phyloP scores from a whole-genome alignment of 805 yeast species.

The Saccharomycopsis microspora region DNA sequence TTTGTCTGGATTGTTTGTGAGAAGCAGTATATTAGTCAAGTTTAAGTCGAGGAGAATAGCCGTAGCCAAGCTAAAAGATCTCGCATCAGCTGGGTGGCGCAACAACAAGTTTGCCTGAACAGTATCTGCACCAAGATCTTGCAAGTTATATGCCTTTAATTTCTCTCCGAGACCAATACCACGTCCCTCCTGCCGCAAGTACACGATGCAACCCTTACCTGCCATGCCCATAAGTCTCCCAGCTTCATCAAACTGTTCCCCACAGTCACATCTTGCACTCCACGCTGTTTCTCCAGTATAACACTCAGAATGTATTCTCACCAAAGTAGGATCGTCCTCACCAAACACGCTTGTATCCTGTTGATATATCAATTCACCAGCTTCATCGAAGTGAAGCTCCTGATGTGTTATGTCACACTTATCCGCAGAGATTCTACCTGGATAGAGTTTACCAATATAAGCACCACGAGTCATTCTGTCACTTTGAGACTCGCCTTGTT shows the following conservation, averaged over 20 bases:
- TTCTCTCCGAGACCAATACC: slow-evolving; percentile 99
- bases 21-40: slow-evolving; percentile 53
- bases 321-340: slow-evolving; percentile 43
- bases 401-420: slow-evolving; percentile 34
- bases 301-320: slow-evolving; percentile 92
- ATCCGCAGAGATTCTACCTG: slow-evolving; percentile 73
- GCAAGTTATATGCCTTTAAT: slow-evolving; percentile 90
- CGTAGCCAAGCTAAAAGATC: slow-evolving; percentile 88
- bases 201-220: slow-evolving; percentile 91
- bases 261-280: slow-evolving; percentile 98
- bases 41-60: slow-evolving; percentile 84
- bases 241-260: slow-evolving; percentile 98
- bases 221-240: slow-evolving; percentile 81
- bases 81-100: slow-evolving; percentile 96
- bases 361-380: slow-evolving; percentile 26
- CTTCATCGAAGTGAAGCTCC: slow-evolving; percentile 29
- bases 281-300: slow-evolving; percentile 99
- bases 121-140: slow-evolving; percentile 97
- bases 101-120: slow-evolving; percentile 89
- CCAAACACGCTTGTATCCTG: slow-evolving; percentile 15
- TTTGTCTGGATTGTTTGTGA: slow-evolving; percentile 96
- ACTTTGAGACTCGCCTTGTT: slow-evolving; percentile 69
- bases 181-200: slow-evolving; percentile 94
- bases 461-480: slow-evolving; percentile 99
- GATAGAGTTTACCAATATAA: slow-evolving; percentile 78